Percentiles rank a stretch among this genome's conserved stretches.
phyloP scores from a whole-genome alignment of 2,329 filamentous ascomycete species.

The Penicillium psychrosexuale region DNA sequence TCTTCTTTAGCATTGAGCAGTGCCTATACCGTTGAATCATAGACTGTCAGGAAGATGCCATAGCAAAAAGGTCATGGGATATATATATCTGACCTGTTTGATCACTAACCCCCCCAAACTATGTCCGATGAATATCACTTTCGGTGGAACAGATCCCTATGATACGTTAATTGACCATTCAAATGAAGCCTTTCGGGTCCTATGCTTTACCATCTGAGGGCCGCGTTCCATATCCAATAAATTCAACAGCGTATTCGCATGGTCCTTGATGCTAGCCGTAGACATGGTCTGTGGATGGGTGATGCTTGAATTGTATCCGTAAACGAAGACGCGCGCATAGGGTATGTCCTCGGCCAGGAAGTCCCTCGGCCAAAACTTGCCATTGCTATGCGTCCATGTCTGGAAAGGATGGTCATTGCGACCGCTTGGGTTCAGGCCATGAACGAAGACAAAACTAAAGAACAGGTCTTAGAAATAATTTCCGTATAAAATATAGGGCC shows the following conservation, averaged over 20 bases:
- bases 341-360: slow-evolving; percentile 27
- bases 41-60: background rate
- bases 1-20: slow-evolving; percentile 36
- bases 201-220: slow-evolving; percentile 21
- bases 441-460: slow-evolving; percentile 31
- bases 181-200: too few relatives aligned
- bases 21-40: slow-evolving; percentile 19
- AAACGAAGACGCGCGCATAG: slow-evolving; percentile 31
- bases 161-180: background rate
- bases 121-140: slow-evolving; percentile 33
- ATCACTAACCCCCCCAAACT: slow-evolving; percentile 34
- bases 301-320: slow-evolving; percentile 34
- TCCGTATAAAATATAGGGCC: too few relatives aligned
- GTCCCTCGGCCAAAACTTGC: slow-evolving; percentile 21
- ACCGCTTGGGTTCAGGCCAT: slow-evolving; percentile 32
- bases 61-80: too few relatives aligned
- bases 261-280: slow-evolving; percentile 34
- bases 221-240: slow-evolving; percentile 31
- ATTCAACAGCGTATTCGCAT: slow-evolving; percentile 35
- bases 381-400: slow-evolving; percentile 32
- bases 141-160: slow-evolving; percentile 22
- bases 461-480: background rate
- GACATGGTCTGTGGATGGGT: slow-evolving; percentile 34
- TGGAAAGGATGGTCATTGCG: slow-evolving; percentile 32
- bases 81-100: slow-evolving; percentile 26